Base-by-base conservation (phyloP, 805 yeast genomes). In the Saccharomycopsis olivae region DNA sequence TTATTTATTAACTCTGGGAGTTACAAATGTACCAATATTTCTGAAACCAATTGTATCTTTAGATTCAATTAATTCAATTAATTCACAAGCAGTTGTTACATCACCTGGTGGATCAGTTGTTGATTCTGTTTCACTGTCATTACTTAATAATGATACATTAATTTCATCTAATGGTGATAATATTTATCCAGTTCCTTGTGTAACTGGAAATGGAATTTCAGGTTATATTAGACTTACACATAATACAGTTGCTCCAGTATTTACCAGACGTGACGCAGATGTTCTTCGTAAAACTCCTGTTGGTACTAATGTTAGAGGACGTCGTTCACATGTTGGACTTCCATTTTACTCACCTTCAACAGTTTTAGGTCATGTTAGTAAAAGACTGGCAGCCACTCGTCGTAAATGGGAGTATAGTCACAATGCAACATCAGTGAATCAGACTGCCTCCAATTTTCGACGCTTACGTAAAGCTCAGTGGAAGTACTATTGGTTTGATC, bases 31-130 rank as follows among this genome's bases (percentile, higher is more conserved):
- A 3, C 43, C 47, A 14, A 32, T 39, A 11, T 35, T 39, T 9
- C 37, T 32, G 19, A 41, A 40, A 14, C 44, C 45, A n/a, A 29
- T 29, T n/a, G 14, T 40, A 17, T 33, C n/a, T 13, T 16, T 34
- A 6, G 36, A 38, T n/a, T 6, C 36, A 10, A 14, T 35, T 19
- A 9, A 18, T 6, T 5, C 6, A 8, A 11, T 18, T n/a, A 38
- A 34, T 11, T 5, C 5, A 4, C 30, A 17, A 25, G 38, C 30
- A n/a, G 28, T 24, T 10, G 34, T 46, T 18, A 46, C 45, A 4
- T 35, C 42, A 13, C 49, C 49, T 9, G 49, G 49, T 1, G 49
- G 49, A n/a, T 43, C 47, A 2, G 28, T 29, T 11, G 47, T 47
- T 11, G 33, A 31, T 6, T 38, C 43, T 11, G 29, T 46, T 18